These are phyloP conservation scores for Clitopilus passeckerianus DNA, from an alignment of 768 basidiomycete species.

Conservation along the genomic window DNA sequence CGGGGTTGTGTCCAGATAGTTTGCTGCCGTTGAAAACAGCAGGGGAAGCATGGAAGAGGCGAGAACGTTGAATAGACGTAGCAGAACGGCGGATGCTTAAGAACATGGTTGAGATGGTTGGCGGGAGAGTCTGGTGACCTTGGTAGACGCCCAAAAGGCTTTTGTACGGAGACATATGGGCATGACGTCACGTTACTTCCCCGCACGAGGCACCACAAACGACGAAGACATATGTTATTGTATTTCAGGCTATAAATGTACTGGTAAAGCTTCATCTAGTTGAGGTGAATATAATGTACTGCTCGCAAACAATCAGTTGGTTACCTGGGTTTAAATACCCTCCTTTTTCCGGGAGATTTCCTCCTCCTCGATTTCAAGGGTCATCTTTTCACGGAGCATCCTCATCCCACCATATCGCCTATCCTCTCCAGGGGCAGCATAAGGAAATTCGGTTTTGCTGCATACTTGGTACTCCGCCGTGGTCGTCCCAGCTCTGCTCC, in stretches of 20 bases:
- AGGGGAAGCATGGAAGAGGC: constrained; percentile 2
- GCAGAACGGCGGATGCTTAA: constrained; percentile 3
- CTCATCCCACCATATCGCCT: neutral
- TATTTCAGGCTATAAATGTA: neutral
- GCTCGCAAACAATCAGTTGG: too few relatives aligned
- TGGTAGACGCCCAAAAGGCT: neutral
- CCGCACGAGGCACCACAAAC: neutral
- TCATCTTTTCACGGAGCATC: neutral
- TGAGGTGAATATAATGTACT: too few relatives aligned
- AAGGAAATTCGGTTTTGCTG: neutral
- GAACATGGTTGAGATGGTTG: constrained; percentile 8
- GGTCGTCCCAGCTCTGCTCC: neutral
- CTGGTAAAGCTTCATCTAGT: too few relatives aligned
- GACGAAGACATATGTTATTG: neutral
- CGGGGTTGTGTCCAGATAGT: constrained; percentile 22
- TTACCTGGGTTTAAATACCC: too few relatives aligned
- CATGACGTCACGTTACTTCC: constrained; percentile 1
- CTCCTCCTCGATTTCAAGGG: neutral
- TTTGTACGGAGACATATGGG: constrained; percentile 1
- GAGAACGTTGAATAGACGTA: constrained; percentile 2
- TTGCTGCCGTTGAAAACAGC: neutral
- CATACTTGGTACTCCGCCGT: neutral
- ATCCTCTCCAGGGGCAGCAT: neutral
- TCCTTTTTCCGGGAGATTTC: neutral
- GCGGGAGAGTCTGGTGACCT: neutral